A percentile compares a stretch with the other conserved stretches of the same genome.
phyloP scores from a whole-genome alignment of 2,329 filamentous ascomycete species.

The Sporothrix pseudoabietina region DNA sequence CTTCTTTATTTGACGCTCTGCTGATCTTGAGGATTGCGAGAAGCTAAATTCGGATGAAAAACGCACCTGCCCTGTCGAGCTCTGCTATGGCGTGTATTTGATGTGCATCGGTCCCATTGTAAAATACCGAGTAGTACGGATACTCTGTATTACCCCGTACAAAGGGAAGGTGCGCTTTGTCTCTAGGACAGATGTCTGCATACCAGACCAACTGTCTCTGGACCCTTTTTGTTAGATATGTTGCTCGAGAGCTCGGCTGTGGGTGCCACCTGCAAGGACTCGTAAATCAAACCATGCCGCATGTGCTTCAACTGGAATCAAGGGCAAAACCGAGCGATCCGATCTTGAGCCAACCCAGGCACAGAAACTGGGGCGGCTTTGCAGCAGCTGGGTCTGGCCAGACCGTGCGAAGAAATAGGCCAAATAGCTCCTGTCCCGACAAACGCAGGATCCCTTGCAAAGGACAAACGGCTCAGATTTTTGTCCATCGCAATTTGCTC shows the following conservation, averaged over 20 bases:
- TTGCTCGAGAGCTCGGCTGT: neutral
- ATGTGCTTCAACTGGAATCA: conserved; percentile 10
- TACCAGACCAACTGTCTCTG: neutral
- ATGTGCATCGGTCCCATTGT: neutral
- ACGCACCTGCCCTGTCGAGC: neutral
- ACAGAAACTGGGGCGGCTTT: neutral
- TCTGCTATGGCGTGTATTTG: neutral
- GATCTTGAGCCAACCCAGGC: conserved; percentile 14
- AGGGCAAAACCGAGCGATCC: conserved; percentile 19
- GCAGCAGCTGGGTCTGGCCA: conserved; percentile 10
- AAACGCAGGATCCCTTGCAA: neutral
- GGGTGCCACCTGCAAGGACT: conserved; percentile 11
- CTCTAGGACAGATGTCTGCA: neutral
- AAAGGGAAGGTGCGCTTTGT: neutral
- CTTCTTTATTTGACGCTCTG: neutral
- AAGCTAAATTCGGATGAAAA: conserved; percentile 1
- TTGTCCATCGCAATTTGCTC: conserved; percentile 1
- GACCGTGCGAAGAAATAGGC: conserved; percentile 16
- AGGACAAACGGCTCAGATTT: neutral
- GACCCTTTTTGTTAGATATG: neutral
- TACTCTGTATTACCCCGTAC: too few species aligned
- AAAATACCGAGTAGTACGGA: neutral
- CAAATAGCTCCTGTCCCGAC: neutral
- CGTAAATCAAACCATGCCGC: conserved; percentile 2
- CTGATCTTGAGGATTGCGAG: neutral